A percentile compares a stretch with the other conserved stretches of the same genome.
These are phyloP conservation scores for Hyaloperonospora brassicae DNA, from an alignment of 352 stramenopile species.

Conservation along the genomic window DNA sequence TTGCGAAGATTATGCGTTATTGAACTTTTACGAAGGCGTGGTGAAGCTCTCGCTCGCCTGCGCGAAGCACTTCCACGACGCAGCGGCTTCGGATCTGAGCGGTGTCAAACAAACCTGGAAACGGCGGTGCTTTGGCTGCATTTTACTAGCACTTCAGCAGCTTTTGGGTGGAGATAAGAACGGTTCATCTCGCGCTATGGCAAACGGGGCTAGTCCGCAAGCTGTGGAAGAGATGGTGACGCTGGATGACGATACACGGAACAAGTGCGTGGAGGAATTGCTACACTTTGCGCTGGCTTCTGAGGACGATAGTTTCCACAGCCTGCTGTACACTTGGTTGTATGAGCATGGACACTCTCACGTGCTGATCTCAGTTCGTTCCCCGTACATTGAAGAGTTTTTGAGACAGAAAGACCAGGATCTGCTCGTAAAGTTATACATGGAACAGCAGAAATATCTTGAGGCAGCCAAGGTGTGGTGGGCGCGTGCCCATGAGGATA, in stretches of 20 bases:
- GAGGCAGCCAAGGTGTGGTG: constrained; percentile 80
- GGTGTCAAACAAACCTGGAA: constrained; percentile 65
- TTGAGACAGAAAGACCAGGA: constrained; percentile 80
- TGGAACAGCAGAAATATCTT: constrained; percentile 82
- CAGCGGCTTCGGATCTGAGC: constrained; percentile 50
- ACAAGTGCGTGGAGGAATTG: constrained; percentile 62
- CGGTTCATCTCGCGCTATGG: background rate
- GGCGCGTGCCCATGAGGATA: constrained; percentile 58
- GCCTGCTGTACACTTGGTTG: constrained; percentile 76
- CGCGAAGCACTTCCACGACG: constrained; percentile 72
- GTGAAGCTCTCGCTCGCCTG: constrained; percentile 77
- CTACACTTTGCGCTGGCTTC: constrained; percentile 68
- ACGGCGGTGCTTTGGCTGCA: constrained; percentile 66
- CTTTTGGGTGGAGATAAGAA: constrained; percentile 33
- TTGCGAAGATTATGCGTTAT: constrained; percentile 69
- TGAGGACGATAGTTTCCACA: constrained; percentile 66
- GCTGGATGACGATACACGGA: constrained; percentile 58
- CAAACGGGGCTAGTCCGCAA: constrained; percentile 40
- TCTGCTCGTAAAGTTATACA: constrained; percentile 79
- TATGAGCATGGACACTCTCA: constrained; percentile 60
- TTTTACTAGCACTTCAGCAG: constrained; percentile 57
- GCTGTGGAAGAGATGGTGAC: constrained; percentile 68
- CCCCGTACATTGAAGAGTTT: constrained; percentile 74
- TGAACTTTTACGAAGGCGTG: constrained; percentile 81
- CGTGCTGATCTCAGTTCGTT: constrained; percentile 57